Conservation (phyloP, 495 filamentous ascomycete genomes). For the Daldinia decipiens region DNA sequence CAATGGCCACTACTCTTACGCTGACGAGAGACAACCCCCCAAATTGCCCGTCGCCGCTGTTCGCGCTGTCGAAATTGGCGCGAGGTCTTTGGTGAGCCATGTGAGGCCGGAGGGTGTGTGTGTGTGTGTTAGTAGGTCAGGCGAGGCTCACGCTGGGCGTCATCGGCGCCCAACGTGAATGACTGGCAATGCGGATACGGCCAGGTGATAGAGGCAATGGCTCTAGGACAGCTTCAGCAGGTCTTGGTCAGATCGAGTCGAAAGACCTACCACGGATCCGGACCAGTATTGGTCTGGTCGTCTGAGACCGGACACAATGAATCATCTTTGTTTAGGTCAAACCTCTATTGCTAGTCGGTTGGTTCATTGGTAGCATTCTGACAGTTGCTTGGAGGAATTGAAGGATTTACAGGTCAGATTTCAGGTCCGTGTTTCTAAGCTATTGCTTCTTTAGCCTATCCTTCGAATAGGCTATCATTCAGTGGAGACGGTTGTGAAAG, state of each 20-base stretch:
- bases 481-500: slow-evolving; percentile 3
- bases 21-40: slow-evolving; percentile 8
- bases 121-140: not conserved
- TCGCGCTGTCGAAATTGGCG: not conserved
- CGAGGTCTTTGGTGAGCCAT: not conserved
- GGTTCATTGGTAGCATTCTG: not conserved
- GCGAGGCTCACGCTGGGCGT: not conserved
- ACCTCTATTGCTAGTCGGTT: not conserved
- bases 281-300: not conserved
- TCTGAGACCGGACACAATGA: slow-evolving; percentile 1
- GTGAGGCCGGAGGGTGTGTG: not conserved
- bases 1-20: not conserved
- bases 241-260: slow-evolving; percentile 2
- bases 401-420: slow-evolving; percentile 6
- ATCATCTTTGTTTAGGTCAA: slow-evolving; percentile 2
- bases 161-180: not conserved
- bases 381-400: not conserved
- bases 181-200: not conserved
- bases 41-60: slow-evolving; percentile 1
- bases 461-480: slow-evolving; percentile 9
- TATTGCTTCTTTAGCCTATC: not conserved
- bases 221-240: not conserved
- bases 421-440: not conserved
- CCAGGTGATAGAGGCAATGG: not conserved
- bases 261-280: not conserved